A percentile compares a stretch with the other conserved stretches of the same genome.
Evolutionary conservation across 345 rosid genomes (phyloP).

Genomic region (Psidium friedrichsthalianum): DNA sequence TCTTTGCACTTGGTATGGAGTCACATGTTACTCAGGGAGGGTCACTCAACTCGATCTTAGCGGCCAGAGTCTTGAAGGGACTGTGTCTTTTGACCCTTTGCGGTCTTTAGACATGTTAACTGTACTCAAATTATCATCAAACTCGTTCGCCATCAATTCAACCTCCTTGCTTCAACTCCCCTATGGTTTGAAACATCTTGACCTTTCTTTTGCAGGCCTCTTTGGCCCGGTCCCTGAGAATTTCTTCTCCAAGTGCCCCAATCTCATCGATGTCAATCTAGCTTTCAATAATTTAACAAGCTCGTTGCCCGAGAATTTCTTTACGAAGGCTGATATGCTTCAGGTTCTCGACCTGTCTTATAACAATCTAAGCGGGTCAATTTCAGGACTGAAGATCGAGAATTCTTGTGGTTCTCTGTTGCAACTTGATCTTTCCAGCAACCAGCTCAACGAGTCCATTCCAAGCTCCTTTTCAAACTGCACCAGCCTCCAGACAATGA

Average conservation of each 20-base stretch:
- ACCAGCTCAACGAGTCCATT: slow-evolving; percentile 39
- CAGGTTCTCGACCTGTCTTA: slow-evolving; percentile 66
- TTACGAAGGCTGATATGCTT: slow-evolving; percentile 40
- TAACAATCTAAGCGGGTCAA: slow-evolving; percentile 83
- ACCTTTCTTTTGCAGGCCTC: slow-evolving; percentile 51
- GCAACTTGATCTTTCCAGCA: slow-evolving; percentile 59
- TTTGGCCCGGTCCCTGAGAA: slow-evolving; percentile 52
- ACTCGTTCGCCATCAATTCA: slow-evolving; percentile 43
- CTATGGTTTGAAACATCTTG: slow-evolving; percentile 44
- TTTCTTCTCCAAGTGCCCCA: slow-evolving; percentile 44
- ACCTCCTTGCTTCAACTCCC: slow-evolving; percentile 78
- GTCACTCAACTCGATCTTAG: slow-evolving; percentile 62
- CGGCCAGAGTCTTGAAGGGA: slow-evolving; percentile 41
- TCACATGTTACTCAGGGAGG: slow-evolving; percentile 59
- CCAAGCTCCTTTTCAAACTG: slow-evolving; percentile 67
- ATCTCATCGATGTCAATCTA: slow-evolving; percentile 40
- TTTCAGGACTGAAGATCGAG: slow-evolving; percentile 40
- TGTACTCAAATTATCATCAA: slow-evolving; percentile 48
- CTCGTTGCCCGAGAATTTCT: slow-evolving; percentile 42
- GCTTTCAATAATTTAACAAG: slow-evolving; percentile 68
- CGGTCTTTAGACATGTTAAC: slow-evolving; percentile 50
- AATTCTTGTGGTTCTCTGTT: slow-evolving; percentile 54
- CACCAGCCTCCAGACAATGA: slow-evolving; percentile 57
- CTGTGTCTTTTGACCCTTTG: slow-evolving; percentile 44
- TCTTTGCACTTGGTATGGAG: slow-evolving; percentile 71